Evolutionary conservation across 169 alveolate species (phyloP).

Genomic region (Eimeria praecox): DNA sequence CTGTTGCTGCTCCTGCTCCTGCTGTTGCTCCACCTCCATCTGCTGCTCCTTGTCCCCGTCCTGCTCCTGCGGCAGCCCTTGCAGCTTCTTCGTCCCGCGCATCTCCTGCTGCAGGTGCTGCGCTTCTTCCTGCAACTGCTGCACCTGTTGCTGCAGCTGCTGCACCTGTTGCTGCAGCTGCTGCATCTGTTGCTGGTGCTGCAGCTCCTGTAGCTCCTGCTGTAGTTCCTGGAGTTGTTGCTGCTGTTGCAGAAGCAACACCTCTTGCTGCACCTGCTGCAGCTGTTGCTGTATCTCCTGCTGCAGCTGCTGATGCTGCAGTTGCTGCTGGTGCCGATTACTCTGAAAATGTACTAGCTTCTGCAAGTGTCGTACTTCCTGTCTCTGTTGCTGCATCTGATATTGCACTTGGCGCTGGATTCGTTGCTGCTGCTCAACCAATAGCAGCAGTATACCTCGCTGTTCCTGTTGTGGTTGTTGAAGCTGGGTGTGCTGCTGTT

Average conservation of each 20-base stretch:
- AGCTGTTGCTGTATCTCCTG: neutral
- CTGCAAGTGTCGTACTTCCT: neutral
- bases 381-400: neutral
- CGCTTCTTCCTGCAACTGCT: neutral
- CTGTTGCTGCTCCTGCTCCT: neutral
- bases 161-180: conserved; percentile 2
- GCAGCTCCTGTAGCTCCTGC: neutral
- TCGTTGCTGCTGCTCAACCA: neutral
- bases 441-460: neutral
- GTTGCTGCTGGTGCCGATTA: too few relatives aligned
- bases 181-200: neutral
- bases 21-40: neutral
- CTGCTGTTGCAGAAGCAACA: neutral
- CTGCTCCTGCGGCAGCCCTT: neutral
- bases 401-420: neutral
- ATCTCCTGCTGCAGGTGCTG: neutral
- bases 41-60: neutral
- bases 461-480: neutral
- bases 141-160: neutral
- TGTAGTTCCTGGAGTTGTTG: neutral
- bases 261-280: neutral
- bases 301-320: neutral
- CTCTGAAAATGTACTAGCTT: neutral
- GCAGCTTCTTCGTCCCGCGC: too few relatives aligned
- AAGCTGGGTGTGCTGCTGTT: neutral